Percentiles rank a stretch among this genome's conserved stretches.
These are phyloP conservation scores for Calycina marina DNA, from an alignment of 2,329 filamentous ascomycete species.

Conservation along the genomic window DNA sequence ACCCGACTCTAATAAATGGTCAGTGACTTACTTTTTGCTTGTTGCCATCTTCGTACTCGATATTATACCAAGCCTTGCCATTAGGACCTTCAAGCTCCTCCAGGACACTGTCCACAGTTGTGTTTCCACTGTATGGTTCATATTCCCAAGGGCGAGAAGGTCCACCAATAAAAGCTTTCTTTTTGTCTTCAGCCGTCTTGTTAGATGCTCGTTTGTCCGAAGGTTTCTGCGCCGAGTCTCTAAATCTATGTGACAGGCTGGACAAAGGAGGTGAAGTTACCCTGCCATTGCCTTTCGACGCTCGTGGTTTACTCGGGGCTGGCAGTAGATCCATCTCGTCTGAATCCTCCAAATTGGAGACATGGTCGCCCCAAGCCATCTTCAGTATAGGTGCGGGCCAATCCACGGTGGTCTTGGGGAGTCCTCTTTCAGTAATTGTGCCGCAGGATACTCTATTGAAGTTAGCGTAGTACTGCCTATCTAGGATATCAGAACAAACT, in stretches of 20 bases:
- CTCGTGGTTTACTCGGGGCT: conserved; percentile 8
- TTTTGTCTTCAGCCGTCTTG: conserved; percentile 5
- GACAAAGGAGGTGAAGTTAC: conserved; percentile 12
- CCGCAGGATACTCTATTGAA: too few relatives aligned
- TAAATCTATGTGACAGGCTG: conserved; percentile 13
- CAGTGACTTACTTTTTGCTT: conserved; percentile 19
- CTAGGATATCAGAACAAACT: too few relatives aligned
- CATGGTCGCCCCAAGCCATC: conserved; percentile 8
- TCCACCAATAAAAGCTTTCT: conserved; percentile 15
- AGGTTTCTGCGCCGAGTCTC: conserved; percentile 9
- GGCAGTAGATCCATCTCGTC: conserved; percentile 6
- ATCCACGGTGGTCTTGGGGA: too few relatives aligned
- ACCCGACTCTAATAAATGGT: too few relatives aligned
- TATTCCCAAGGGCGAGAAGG: conserved; percentile 19
- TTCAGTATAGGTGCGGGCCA: too few relatives aligned
- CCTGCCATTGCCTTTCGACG: too few relatives aligned
- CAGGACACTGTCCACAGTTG: conserved; percentile 20
- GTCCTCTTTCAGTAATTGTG: too few relatives aligned
- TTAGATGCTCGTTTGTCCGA: neutral
- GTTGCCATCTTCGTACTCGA: conserved; percentile 22
- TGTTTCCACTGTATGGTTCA: conserved; percentile 13
- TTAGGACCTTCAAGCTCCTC: conserved; percentile 11
- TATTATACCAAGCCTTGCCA: conserved; percentile 15
- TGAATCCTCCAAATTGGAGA: conserved; percentile 10
- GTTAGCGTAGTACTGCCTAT: too few relatives aligned